phyloP scores from a whole-genome alignment of 306 rosid genomes.

The Rosa rugosa region DNA sequence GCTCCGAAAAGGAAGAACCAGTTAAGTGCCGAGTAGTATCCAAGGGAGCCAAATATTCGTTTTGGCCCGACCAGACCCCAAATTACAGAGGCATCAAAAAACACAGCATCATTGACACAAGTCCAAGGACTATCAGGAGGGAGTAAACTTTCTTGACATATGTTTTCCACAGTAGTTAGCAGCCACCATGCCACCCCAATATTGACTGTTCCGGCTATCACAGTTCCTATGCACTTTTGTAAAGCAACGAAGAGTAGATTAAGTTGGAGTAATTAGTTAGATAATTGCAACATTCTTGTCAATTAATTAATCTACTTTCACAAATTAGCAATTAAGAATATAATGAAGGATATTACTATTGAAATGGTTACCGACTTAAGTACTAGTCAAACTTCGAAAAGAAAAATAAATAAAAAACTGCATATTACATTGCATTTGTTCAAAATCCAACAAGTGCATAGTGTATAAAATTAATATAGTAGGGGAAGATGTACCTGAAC shows the following conservation, averaged over 20 bases:
- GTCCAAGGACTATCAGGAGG: conserved; percentile 43
- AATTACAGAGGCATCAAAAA: conserved; percentile 36
- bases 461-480: no score
- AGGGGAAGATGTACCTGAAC: conserved; percentile 49
- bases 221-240: conserved; percentile 30
- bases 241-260: neutral
- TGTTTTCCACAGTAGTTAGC: conserved; percentile 21
- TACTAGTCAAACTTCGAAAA: no score
- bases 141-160: conserved; percentile 23
- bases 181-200: conserved; percentile 43
- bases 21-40: conserved; percentile 31
- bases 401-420: no score
- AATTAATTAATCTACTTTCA: no score
- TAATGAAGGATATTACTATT: no score
- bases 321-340: no score
- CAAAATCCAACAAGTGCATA: no score
- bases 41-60: conserved; percentile 35
- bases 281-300: no score
- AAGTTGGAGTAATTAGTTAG: neutral
- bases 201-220: conserved; percentile 35
- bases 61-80: conserved; percentile 41
- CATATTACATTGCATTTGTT: no score
- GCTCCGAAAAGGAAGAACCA: conserved; percentile 40
- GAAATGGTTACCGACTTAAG: no score
- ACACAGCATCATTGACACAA: conserved; percentile 31